A percentile compares a stretch with the other conserved stretches of the same genome.
These are phyloP conservation scores for Arabidopsis suecica DNA, from an alignment of 345 rosid species.

Conservation along the genomic window DNA sequence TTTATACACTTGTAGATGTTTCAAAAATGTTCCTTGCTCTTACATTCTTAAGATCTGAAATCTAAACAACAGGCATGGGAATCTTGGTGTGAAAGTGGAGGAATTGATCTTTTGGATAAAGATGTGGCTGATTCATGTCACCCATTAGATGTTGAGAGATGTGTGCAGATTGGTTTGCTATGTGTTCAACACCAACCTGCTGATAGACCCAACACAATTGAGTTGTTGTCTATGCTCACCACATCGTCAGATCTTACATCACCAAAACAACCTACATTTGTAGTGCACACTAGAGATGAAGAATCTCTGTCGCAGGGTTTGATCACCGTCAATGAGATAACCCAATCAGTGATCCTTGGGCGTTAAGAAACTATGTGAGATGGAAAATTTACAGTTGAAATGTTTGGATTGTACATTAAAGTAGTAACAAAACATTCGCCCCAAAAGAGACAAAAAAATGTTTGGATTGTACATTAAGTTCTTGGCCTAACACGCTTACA, in stretches of 20 bases:
- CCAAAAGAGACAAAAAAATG: too few species aligned
- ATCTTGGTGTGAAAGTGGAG: conserved; percentile 26
- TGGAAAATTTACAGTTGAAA: neutral
- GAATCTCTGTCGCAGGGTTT: neutral
- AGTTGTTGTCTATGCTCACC: conserved; percentile 28
- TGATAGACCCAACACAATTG: conserved; percentile 33
- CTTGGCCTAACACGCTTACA: neutral
- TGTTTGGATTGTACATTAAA: too few species aligned
- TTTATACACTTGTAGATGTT: neutral
- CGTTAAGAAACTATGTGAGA: conserved; percentile 10
- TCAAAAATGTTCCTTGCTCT: neutral
- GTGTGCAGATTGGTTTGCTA: conserved; percentile 31
- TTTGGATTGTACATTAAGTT: too few species aligned
- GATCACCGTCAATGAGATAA: conserved; percentile 14
- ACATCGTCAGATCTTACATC: conserved; percentile 7
- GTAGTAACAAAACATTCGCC: too few species aligned
- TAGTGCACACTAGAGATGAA: neutral
- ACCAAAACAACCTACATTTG: conserved; percentile 27
- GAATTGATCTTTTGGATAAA: conserved; percentile 24
- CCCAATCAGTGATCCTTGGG: conserved; percentile 17
- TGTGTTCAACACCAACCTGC: conserved; percentile 37
- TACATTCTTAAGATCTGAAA: neutral
- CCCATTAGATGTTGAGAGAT: neutral
- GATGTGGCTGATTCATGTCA: neutral
- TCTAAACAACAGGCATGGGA: conserved; percentile 31